A percentile compares a stretch with the other conserved stretches of the same genome.
Conservation (phyloP, 2,329 filamentous ascomycete genomes). For the Ceratocystis cubensis region DNA sequence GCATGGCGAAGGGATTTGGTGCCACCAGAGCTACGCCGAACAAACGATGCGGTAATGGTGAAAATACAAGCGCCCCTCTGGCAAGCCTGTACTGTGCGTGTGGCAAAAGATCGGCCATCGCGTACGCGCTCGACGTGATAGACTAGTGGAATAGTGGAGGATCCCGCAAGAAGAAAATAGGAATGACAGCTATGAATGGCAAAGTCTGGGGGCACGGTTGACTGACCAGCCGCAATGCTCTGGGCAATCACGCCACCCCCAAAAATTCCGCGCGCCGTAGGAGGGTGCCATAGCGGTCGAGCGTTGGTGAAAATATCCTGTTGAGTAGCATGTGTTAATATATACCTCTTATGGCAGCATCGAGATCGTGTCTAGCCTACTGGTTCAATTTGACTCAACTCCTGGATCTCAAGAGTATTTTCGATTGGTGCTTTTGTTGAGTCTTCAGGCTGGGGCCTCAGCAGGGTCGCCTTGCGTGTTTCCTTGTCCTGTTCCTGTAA, state of each 20-base stretch:
- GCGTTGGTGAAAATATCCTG: constrained; percentile 93
- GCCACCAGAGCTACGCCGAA: constrained; percentile 48
- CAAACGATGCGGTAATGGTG: constrained; percentile 87
- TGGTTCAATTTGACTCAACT: constrained; percentile 61
- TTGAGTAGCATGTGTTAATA: not conserved
- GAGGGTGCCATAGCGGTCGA: constrained; percentile 80
- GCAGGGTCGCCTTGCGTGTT: constrained; percentile 30
- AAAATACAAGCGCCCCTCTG: constrained; percentile 86
- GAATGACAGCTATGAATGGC: constrained; percentile 94
- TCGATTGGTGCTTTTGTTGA: constrained; percentile 68
- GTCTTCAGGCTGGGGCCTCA: constrained; percentile 63
- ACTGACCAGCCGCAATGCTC: constrained; percentile 74
- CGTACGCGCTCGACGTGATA: constrained; percentile 93
- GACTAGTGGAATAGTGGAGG: constrained; percentile 70
- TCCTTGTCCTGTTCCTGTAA: not conserved
- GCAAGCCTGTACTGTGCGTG: constrained; percentile 87
- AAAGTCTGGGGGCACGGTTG: constrained; percentile 70
- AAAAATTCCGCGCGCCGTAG: constrained; percentile 83
- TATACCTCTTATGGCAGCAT: not conserved
- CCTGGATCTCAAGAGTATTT: constrained; percentile 76
- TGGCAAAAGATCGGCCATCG: constrained; percentile 79
- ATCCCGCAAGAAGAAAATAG: constrained; percentile 92
- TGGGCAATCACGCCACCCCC: constrained; percentile 90
- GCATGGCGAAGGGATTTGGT: constrained; percentile 50
- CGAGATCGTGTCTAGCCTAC: constrained; percentile 31